Percentiles rank a stretch among this genome's conserved stretches.
Evolutionary conservation across 345 rosid genomes (phyloP).

Genomic region (Eutrema japonicum): DNA sequence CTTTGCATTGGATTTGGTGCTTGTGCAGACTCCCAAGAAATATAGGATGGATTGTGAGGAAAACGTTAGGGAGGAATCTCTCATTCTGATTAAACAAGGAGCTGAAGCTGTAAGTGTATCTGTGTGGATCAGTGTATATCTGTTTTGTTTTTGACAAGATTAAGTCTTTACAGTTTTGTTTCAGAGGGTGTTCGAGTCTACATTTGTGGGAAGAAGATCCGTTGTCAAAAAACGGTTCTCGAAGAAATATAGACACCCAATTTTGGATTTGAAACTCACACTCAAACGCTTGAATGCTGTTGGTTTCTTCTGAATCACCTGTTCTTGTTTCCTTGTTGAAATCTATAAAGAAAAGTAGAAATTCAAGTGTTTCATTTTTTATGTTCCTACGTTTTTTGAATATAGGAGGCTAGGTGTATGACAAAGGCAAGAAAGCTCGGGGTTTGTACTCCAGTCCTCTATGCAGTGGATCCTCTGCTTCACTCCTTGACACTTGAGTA

Average conservation of each 20-base stretch:
- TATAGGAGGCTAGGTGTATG: conserved; percentile 96
- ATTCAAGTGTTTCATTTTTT: neutral
- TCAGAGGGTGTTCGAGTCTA: conserved; percentile 84
- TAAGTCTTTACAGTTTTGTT: conserved; percentile 17
- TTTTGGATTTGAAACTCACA: conserved; percentile 84
- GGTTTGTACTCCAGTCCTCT: conserved; percentile 77
- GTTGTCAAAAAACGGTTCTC: conserved; percentile 90
- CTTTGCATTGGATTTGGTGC: conserved; percentile 7
- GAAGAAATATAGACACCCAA: conserved; percentile 93
- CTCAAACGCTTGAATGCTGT: conserved; percentile 89
- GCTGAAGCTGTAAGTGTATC: conserved; percentile 72
- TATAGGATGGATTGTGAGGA: conserved; percentile 44
- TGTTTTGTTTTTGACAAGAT: neutral
- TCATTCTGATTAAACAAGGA: conserved; percentile 69
- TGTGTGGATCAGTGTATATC: neutral
- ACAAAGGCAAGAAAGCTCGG: conserved; percentile 94
- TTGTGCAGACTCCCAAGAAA: conserved; percentile 26
- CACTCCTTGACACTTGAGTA: conserved; percentile 85
- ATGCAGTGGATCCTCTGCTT: conserved; percentile 68
- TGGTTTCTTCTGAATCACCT: conserved; percentile 32
- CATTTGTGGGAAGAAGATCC: conserved; percentile 74
- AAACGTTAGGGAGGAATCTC: conserved; percentile 42
- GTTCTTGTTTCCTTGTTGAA: neutral
- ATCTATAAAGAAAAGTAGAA: neutral
- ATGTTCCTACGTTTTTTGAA: conserved; percentile 17